A percentile compares a stretch with the other conserved stretches of the same genome.
phyloP scores from a whole-genome alignment of 2,329 filamentous ascomycete genomes.

The Sporothrix protearum region DNA sequence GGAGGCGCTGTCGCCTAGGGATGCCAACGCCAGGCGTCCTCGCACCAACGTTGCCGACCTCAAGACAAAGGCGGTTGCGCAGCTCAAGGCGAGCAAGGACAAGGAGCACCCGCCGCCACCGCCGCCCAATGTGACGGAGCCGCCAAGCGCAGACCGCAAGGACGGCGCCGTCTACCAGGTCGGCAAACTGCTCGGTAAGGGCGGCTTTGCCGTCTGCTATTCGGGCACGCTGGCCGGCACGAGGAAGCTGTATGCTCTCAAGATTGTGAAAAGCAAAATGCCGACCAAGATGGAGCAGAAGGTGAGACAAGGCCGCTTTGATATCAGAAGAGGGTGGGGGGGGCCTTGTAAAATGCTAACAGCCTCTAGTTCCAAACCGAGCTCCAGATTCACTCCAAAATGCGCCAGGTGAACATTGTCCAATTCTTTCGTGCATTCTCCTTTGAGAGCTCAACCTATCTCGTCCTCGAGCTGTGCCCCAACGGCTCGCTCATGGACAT shows the following conservation, averaged over 20 bases:
- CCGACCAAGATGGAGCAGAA: slow-evolving; percentile 80
- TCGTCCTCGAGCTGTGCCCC: slow-evolving; percentile 88
- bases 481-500: slow-evolving; percentile 98
- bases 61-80: slow-evolving; percentile 51
- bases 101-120: slow-evolving; percentile 65
- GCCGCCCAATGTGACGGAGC: slow-evolving; percentile 57
- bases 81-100: slow-evolving; percentile 56
- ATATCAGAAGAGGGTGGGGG: too few relatives aligned
- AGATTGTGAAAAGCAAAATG: slow-evolving; percentile 82
- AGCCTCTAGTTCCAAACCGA: slow-evolving; percentile 65
- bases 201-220: slow-evolving; percentile 79
- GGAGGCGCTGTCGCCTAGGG: slow-evolving; percentile 62
- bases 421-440: slow-evolving; percentile 93
- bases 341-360: not conserved
- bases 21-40: slow-evolving; percentile 58
- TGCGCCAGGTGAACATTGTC: slow-evolving; percentile 93
- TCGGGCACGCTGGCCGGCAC: slow-evolving; percentile 64
- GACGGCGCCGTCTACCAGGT: slow-evolving; percentile 71
- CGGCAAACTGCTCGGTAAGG: slow-evolving; percentile 71
- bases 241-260: slow-evolving; percentile 68
- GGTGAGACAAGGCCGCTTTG: slow-evolving; percentile 44
- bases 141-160: slow-evolving; percentile 64
- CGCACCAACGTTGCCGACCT: slow-evolving; percentile 45
- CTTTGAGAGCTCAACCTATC: slow-evolving; percentile 83
- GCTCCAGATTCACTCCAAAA: slow-evolving; percentile 96